Evolutionary conservation across 2,329 filamentous ascomycete genomes (phyloP).

Genomic region (Didymella exigua): DNA sequence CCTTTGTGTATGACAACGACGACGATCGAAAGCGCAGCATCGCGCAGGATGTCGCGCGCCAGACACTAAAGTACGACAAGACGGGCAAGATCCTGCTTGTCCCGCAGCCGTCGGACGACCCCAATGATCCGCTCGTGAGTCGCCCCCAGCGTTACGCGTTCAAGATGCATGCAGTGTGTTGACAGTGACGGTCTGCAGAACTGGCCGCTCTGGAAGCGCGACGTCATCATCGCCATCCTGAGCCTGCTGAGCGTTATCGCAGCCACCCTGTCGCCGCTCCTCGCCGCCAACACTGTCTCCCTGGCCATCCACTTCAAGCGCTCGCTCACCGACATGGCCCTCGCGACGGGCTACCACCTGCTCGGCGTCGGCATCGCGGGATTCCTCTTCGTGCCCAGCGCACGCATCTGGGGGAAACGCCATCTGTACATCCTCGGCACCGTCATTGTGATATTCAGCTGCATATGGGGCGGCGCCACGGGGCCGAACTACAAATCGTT

Average conservation of each 20-base stretch:
- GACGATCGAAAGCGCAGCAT: conserved; percentile 33
- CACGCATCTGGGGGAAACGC: conserved; percentile 89
- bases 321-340: conserved; percentile 75
- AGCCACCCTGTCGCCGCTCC: conserved; percentile 80
- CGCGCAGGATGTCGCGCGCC: conserved; percentile 36
- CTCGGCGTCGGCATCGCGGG: conserved; percentile 81
- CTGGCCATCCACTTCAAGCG: conserved; percentile 69
- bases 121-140: conserved; percentile 79
- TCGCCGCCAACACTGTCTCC: conserved; percentile 85
- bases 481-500: conserved; percentile 72
- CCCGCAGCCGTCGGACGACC: conserved; percentile 88
- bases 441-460: conserved; percentile 73
- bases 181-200: conserved; percentile 55
- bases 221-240: conserved; percentile 77
- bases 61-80: conserved; percentile 72
- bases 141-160: background rate
- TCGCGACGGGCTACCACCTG: conserved; percentile 86
- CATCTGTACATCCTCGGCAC: conserved; percentile 84
- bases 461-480: conserved; percentile 76
- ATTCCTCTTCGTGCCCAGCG: conserved; percentile 84
- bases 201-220: conserved; percentile 86
- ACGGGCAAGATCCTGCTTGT: conserved; percentile 79
- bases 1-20: conserved; percentile 47
- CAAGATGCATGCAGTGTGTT: background rate
- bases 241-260: conserved; percentile 83